phyloP scores from a whole-genome alignment of 1,284 basidiomycete species.

The Fomitopsis palustris region DNA sequence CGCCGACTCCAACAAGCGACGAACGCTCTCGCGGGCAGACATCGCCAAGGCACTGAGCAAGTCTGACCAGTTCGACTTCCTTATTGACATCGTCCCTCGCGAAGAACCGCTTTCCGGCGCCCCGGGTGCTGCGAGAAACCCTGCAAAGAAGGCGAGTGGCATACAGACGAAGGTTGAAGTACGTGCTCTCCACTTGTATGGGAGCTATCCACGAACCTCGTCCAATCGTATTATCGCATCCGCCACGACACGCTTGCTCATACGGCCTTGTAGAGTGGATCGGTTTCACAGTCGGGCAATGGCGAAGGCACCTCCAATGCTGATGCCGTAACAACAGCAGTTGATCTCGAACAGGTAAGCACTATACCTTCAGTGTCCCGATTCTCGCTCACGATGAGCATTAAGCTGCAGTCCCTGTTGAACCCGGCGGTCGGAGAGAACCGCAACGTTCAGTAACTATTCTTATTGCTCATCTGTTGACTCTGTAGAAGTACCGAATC shows the following conservation, averaged over 20 bases:
- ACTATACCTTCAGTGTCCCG: background rate
- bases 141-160: constrained; percentile 24
- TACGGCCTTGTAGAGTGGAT: background rate
- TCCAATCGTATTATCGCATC: background rate
- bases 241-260: background rate
- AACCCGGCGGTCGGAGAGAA: constrained; percentile 10
- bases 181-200: background rate
- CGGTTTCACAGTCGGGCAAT: background rate
- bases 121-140: constrained; percentile 9
- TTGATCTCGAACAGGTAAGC: constrained; percentile 13
- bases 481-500: background rate
- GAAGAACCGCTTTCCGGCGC: constrained; percentile 50
- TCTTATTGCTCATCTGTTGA: background rate
- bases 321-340: constrained; percentile 2
- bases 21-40: constrained; percentile 87
- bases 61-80: constrained; percentile 90
- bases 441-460: background rate
- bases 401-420: constrained; percentile 12
- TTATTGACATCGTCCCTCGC: constrained; percentile 89
- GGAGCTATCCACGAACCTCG: background rate
- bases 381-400: background rate
- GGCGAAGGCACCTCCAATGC: background rate
- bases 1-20: constrained; percentile 89
- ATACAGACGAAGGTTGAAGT: constrained; percentile 17
- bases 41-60: constrained; percentile 88